phyloP scores from a whole-genome alignment of 345 rosid genomes.

The Salix suchowensis region DNA sequence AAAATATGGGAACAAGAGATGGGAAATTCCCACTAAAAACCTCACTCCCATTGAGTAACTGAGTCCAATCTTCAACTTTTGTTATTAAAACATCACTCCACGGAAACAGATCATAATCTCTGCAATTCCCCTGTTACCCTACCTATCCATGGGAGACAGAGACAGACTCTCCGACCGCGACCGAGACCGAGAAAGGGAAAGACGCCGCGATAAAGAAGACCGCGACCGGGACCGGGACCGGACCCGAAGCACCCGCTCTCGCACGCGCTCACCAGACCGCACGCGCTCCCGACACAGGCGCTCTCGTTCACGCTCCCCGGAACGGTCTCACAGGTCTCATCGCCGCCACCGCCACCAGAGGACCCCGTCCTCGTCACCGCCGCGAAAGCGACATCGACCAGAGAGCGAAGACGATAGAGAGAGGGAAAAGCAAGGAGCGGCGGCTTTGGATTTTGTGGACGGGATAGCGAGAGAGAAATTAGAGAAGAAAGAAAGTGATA shows the following conservation, averaged over 20 bases:
- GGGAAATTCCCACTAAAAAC: too few species aligned
- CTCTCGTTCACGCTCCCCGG: slow-evolving; percentile 52
- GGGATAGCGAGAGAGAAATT: slow-evolving; percentile 52
- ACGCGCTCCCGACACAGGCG: slow-evolving; percentile 42
- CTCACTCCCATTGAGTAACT: not conserved
- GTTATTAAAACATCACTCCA: not conserved
- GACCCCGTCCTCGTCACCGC: slow-evolving; percentile 57
- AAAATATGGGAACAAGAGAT: too few species aligned
- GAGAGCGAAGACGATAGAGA: slow-evolving; percentile 34
- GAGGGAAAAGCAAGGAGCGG: slow-evolving; percentile 39
- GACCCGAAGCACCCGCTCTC: slow-evolving; percentile 58
- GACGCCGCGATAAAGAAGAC: slow-evolving; percentile 27
- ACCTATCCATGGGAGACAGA: slow-evolving; percentile 7
- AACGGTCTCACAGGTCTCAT: slow-evolving; percentile 40
- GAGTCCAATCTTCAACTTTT: not conserved
- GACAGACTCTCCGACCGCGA: slow-evolving; percentile 17
- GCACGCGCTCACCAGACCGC: slow-evolving; percentile 53
- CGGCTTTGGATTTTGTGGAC: slow-evolving; percentile 52
- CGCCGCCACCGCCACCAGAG: slow-evolving; percentile 49
- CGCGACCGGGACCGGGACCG: slow-evolving; percentile 52
- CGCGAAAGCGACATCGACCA: slow-evolving; percentile 50
- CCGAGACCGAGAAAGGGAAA: slow-evolving; percentile 29
- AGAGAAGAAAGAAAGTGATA: slow-evolving; percentile 33
- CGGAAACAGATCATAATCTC: not conserved
- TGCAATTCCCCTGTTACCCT: not conserved